Evolutionary conservation across 2,329 filamentous ascomycete species (phyloP).

Genomic region (Ophiocordyceps robertsii): DNA sequence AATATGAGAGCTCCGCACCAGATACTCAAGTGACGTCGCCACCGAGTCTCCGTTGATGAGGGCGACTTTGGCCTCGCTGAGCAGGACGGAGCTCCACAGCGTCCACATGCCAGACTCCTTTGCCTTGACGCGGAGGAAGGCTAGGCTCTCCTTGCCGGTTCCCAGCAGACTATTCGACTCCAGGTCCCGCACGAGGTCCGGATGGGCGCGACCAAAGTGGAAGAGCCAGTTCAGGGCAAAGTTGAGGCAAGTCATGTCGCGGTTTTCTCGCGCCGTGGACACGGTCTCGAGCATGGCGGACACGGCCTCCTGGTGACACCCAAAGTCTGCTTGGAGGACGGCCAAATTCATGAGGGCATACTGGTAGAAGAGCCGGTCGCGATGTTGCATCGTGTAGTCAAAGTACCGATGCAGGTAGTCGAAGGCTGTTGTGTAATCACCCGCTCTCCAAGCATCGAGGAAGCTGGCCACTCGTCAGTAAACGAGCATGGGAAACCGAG

Average conservation of each 20-base stretch:
- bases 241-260: conserved; percentile 84
- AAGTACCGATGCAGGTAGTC: conserved; percentile 91
- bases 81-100: conserved; percentile 66
- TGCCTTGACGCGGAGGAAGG: conserved; percentile 74
- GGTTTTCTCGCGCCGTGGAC: conserved; percentile 84
- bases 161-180: conserved; percentile 63
- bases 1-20: conserved; percentile 72
- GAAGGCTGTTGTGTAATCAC: conserved; percentile 80
- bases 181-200: conserved; percentile 55
- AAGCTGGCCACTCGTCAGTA: conserved; percentile 39
- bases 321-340: conserved; percentile 89
- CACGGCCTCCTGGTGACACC: conserved; percentile 80
- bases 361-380: conserved; percentile 79
- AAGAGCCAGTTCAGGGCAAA: conserved; percentile 94
- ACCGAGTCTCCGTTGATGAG: conserved; percentile 58
- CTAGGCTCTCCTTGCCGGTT: conserved; percentile 66
- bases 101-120: conserved; percentile 79
- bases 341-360: conserved; percentile 90
- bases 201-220: conserved; percentile 80
- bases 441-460: conserved; percentile 81
- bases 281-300: conserved; percentile 91
- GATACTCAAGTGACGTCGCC: conserved; percentile 54
- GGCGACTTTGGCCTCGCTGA: conserved; percentile 74
- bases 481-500: neutral
- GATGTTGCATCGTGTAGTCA: conserved; percentile 84